Conservation (phyloP, 1,284 basidiomycete genomes). For the Peniophora sp. region DNA sequence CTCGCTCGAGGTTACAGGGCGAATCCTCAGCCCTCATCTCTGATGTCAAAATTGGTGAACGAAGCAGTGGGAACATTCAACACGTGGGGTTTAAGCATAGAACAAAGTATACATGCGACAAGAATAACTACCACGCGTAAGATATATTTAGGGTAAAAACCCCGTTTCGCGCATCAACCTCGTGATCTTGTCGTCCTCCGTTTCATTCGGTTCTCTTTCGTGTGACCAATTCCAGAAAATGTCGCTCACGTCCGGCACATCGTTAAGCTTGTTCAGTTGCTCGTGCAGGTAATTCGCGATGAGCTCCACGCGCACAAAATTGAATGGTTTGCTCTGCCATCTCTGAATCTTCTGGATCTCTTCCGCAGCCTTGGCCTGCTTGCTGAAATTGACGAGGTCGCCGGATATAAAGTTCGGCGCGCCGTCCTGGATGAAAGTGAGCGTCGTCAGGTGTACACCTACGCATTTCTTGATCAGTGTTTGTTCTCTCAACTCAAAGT, state of each 20-base stretch:
- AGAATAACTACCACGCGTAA: too few relatives aligned
- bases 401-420: constrained; percentile 82
- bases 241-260: constrained; percentile 48
- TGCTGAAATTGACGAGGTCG: constrained; percentile 91
- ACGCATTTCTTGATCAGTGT: background rate
- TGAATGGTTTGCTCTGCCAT: constrained; percentile 90
- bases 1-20: too few relatives aligned
- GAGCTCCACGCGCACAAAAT: constrained; percentile 63
- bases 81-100: too few relatives aligned
- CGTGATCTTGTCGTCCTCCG: constrained; percentile 92
- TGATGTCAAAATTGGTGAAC: too few relatives aligned
- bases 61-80: too few relatives aligned
- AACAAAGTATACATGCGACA: too few relatives aligned
- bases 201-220: constrained; percentile 84
- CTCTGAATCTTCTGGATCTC: constrained; percentile 95
- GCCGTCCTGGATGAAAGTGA: constrained; percentile 99
- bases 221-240: constrained; percentile 83
- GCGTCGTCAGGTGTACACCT: constrained; percentile 93
- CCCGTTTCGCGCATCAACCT: constrained; percentile 83
- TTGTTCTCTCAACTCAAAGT: background rate
- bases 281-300: constrained; percentile 77
- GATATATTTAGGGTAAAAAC: constrained; percentile 56
- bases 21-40: too few relatives aligned
- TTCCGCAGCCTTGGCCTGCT: constrained; percentile 89
- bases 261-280: constrained; percentile 62